Conservation (phyloP, 371 early-diverging fungal genomes). For the Apophysomyces ossiformis region DNA sequence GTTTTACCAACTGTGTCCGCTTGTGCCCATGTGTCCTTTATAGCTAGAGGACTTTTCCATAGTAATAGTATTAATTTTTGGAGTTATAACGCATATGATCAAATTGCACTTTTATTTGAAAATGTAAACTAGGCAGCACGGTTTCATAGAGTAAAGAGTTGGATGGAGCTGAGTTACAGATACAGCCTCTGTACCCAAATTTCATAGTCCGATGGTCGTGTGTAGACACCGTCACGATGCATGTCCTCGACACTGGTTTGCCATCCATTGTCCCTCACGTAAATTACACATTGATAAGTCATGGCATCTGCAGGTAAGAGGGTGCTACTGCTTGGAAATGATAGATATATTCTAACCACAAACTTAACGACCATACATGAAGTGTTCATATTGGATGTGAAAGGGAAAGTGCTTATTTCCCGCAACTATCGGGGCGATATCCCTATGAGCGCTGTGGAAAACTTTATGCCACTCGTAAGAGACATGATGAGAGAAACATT, state of each 20-base stretch:
- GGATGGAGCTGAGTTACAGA: no score
- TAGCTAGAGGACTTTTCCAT: no score
- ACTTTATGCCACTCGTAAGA: conserved; percentile 93
- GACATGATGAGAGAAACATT: not conserved
- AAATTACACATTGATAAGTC: not conserved
- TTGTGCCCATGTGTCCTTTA: no score
- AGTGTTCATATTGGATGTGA: conserved; percentile 90
- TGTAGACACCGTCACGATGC: conserved; percentile 1
- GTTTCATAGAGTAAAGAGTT: no score
- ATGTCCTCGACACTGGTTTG: not conserved
- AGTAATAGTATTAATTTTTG: no score
- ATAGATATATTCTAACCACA: not conserved
- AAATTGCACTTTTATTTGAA: no score
- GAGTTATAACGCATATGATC: no score
- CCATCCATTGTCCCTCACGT: not conserved
- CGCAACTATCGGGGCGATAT: conserved; percentile 87
- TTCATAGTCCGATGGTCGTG: not conserved
- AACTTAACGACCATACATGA: not conserved
- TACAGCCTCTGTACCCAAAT: not conserved
- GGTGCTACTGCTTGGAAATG: not conserved
- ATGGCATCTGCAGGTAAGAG: conserved; percentile 37
- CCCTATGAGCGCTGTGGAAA: conserved; percentile 93
- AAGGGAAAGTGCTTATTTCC: conserved; percentile 95
- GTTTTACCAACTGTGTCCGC: no score
- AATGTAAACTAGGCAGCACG: no score